phyloP scores from a whole-genome alignment of 2,329 filamentous ascomycete species.

The Colletotrichum cuscutae region DNA sequence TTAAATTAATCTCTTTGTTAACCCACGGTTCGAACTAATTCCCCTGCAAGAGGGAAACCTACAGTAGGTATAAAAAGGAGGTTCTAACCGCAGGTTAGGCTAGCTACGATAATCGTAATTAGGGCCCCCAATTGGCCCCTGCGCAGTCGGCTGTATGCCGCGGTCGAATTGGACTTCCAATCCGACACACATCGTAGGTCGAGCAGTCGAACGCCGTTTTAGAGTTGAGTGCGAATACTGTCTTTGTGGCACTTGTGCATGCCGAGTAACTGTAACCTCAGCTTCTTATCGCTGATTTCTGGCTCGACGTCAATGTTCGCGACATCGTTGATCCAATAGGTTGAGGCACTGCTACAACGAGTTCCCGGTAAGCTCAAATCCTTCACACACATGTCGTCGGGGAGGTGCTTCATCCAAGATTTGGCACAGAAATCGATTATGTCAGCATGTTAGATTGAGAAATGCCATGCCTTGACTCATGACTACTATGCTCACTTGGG shows the following conservation, averaged over 20 bases:
- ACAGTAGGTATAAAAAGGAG: no score
- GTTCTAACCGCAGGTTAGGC: no score
- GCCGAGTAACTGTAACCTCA: background rate
- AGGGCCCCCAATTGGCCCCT: no score
- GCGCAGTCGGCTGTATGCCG: no score
- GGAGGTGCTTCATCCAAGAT: slow-evolving; percentile 14
- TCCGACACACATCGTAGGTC: slow-evolving; percentile 10
- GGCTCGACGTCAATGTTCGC: background rate
- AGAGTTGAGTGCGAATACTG: background rate
- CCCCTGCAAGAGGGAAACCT: no score
- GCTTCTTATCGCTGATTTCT: background rate
- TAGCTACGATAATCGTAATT: no score
- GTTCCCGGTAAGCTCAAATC: slow-evolving; percentile 14
- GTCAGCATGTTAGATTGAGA: background rate
- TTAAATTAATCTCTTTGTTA: no score
- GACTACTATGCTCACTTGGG: background rate
- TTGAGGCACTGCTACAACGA: slow-evolving; percentile 5
- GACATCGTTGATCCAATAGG: background rate
- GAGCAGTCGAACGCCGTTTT: slow-evolving; percentile 7
- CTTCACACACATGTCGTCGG: background rate
- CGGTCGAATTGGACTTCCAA: no score
- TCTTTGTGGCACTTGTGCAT: slow-evolving; percentile 14
- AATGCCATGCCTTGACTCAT: no score
- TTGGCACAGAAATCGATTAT: background rate
- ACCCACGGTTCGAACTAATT: no score